phyloP scores from a whole-genome alignment of 2,329 filamentous ascomycete genomes.

The Cercospora sp. region DNA sequence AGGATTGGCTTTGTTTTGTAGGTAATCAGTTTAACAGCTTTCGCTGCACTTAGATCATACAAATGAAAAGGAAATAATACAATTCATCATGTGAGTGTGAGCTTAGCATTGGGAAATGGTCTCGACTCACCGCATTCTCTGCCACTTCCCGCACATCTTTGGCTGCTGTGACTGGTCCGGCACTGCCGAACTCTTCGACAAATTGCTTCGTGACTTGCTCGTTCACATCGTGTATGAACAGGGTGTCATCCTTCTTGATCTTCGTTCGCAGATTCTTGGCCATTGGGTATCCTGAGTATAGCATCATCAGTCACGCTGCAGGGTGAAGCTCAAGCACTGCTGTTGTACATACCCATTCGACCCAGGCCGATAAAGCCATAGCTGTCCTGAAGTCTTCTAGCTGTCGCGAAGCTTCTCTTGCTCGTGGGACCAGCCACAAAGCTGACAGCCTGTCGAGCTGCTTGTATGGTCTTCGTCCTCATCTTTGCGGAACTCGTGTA shows the following conservation, averaged over 20 bases:
- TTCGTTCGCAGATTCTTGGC: conserved; percentile 69
- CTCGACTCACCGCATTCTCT: conserved; percentile 63
- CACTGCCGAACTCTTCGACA: conserved; percentile 51
- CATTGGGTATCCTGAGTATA: conserved; percentile 66
- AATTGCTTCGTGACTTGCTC: conserved; percentile 58
- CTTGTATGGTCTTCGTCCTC: conserved; percentile 22
- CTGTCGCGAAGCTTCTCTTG: conserved; percentile 49
- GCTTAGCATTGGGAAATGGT: background rate
- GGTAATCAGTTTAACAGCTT: conserved; percentile 62
- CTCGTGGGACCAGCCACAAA: conserved; percentile 27
- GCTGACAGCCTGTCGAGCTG: conserved; percentile 25
- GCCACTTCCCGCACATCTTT: conserved; percentile 62
- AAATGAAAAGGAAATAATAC: conserved; percentile 48
- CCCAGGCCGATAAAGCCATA: conserved; percentile 56
- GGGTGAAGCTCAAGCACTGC: conserved; percentile 28
- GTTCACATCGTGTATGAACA: conserved; percentile 69
- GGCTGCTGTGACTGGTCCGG: conserved; percentile 54
- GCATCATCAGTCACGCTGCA: conserved; percentile 19
- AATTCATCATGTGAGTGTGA: conserved; percentile 22
- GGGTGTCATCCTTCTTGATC: conserved; percentile 61
- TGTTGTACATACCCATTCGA: conserved; percentile 46
- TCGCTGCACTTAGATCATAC: conserved; percentile 72
- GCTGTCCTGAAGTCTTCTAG: conserved; percentile 44
- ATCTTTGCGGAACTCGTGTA: conserved; percentile 9
- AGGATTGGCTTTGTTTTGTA: conserved; percentile 70